Conservation (phyloP, 805 yeast species). For the Wickerhamomyces queroliae region DNA sequence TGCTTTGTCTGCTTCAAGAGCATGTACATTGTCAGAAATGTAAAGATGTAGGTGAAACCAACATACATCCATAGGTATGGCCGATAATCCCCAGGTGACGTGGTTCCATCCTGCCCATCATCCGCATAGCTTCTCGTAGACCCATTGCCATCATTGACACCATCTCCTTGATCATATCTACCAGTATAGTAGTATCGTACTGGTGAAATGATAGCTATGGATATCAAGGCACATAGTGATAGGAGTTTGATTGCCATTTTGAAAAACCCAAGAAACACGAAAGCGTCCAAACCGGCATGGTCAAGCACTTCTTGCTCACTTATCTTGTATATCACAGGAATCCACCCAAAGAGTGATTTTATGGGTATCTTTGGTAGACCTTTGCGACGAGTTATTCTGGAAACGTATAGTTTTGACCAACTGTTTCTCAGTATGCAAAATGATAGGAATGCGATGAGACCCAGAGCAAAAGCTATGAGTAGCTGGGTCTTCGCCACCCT, state of each 20-base stretch:
- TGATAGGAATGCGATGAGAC: slow-evolving; percentile 57
- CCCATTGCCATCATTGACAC: slow-evolving; percentile 6
- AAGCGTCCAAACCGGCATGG: slow-evolving; percentile 92
- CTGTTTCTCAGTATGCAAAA: slow-evolving; percentile 68
- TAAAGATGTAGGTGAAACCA: slow-evolving; percentile 80
- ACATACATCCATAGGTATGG: slow-evolving; percentile 82
- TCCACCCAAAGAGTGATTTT: slow-evolving; percentile 73
- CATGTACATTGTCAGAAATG: slow-evolving; percentile 53
- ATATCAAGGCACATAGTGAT: slow-evolving; percentile 58
- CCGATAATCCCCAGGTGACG: slow-evolving; percentile 35
- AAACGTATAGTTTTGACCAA: slow-evolving; percentile 82
- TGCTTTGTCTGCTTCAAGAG: slow-evolving; percentile 65
- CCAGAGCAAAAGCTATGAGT: slow-evolving; percentile 61
- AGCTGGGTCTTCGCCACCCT: slow-evolving; percentile 76
- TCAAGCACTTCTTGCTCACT: slow-evolving; percentile 75
- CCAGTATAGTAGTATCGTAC: slow-evolving; percentile 82
- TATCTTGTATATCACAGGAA: slow-evolving; percentile 56
- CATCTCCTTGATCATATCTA: slow-evolving; percentile 56
- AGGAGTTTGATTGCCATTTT: slow-evolving; percentile 77
- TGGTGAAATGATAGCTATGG: slow-evolving; percentile 76
- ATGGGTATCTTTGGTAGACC: slow-evolving; percentile 56
- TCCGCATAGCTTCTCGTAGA: slow-evolving; percentile 9
- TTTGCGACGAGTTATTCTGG: slow-evolving; percentile 46
- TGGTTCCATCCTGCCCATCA: slow-evolving; percentile 23
- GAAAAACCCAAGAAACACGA: slow-evolving; percentile 86